Evolutionary conservation across 306 rosid genomes (phyloP), one percentile per base, ranked within the genome.

Genomic region (Pachyrhizus erosus): DNA sequence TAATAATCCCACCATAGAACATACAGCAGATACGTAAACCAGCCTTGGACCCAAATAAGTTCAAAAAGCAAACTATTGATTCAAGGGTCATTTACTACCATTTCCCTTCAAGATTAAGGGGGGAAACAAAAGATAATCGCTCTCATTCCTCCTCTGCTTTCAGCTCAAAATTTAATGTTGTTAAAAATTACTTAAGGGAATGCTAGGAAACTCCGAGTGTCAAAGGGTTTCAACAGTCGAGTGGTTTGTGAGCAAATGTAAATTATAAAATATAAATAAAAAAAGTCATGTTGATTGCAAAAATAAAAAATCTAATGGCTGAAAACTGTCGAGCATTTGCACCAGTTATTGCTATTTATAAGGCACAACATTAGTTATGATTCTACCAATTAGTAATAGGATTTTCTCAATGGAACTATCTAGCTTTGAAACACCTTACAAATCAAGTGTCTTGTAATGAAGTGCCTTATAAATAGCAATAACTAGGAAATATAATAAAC

Each of bases 1-100:
- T 34, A 51, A 77, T 72, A 39, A 73, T 73, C 65, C 40, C 57
- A 65, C 66, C 26, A 67, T 40, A 40, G 64, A 42, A 15, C 42
- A 27, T 40, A 40, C 70, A 42, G 20, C 42, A 27, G 83, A 37
- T 61, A 39, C n/a, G 21, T n/a, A 77, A 55, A 52, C 66, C 39
- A 67, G 75, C 51, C 52, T 34, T 65, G 45, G 65, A 45, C 20
- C 24, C 69, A 31, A 33, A 29, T 1, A 51, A 71, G 58, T 20
- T 70, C 26, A 43, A 46, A 34, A 58, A 20, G 10, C 5, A 70
- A 54, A 23, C 37, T 20, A 11, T 11, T 39, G 24, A 18, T 43
- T 43, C 46, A 45, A 80, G 71, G 37, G 58, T 42, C 64, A n/a
- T 27, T 14, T 23, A 67, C 49, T 13, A 74, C 29, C 52, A 42